These are phyloP conservation scores for Trichosporon asahii DNA, from an alignment of 1,284 basidiomycete genomes.

Conservation along the genomic window DNA sequence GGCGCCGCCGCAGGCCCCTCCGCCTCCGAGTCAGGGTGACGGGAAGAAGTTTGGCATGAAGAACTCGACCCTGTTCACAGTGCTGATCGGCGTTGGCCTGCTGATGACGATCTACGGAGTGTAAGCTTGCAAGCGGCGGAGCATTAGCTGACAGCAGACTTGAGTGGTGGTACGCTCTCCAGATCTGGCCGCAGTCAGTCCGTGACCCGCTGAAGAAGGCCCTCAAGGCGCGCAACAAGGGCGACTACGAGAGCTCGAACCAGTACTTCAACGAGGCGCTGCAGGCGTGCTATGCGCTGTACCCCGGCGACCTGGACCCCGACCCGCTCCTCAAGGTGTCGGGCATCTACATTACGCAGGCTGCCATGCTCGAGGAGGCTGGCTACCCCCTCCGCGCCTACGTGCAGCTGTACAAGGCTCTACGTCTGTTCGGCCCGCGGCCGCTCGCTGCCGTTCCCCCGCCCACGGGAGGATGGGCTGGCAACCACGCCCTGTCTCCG, in stretches of 20 bases:
- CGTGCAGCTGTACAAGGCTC: slow-evolving; percentile 34
- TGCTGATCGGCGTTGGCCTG: slow-evolving; percentile 43
- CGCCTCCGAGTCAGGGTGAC: neutral
- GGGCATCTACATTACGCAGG: slow-evolving; percentile 47
- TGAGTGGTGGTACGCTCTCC: slow-evolving; percentile 49
- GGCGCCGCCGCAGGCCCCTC: neutral
- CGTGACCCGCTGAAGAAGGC: slow-evolving; percentile 45
- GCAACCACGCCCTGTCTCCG: slow-evolving; percentile 23
- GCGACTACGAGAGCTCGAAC: slow-evolving; percentile 44
- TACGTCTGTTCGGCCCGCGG: slow-evolving; percentile 35
- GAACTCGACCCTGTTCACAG: slow-evolving; percentile 43
- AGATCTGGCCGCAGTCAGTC: slow-evolving; percentile 48
- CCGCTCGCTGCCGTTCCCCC: slow-evolving; percentile 25
- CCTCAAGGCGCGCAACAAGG: slow-evolving; percentile 42
- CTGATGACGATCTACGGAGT: slow-evolving; percentile 50
- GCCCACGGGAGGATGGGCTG: slow-evolving; percentile 14
- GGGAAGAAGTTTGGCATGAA: slow-evolving; percentile 14
- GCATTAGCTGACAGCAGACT: slow-evolving; percentile 33
- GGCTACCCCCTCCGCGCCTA: slow-evolving; percentile 41
- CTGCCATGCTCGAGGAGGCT: slow-evolving; percentile 40
- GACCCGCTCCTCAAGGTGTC: slow-evolving; percentile 48
- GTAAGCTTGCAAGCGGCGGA: slow-evolving; percentile 28
- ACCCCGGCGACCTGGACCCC: slow-evolving; percentile 34
- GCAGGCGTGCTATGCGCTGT: slow-evolving; percentile 32
- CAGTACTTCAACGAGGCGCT: slow-evolving; percentile 44